Conservation (phyloP, 2,329 filamentous ascomycete genomes). For the Aureobasidium sp. region DNA sequence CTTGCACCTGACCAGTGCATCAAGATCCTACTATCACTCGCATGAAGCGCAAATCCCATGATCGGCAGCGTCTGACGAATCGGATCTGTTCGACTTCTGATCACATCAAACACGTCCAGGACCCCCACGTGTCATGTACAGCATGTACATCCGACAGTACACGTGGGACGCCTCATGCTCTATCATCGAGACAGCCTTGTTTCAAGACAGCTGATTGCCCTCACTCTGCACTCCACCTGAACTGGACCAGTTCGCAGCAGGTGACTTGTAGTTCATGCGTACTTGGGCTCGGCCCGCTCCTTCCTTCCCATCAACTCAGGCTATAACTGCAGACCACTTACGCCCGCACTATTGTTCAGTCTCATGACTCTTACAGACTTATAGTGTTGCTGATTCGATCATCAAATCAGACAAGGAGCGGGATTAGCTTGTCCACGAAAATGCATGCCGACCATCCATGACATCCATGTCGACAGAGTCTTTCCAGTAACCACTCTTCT, state of each 20-base stretch:
- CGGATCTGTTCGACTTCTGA: background rate
- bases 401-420: background rate
- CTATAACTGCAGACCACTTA: background rate
- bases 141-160: background rate
- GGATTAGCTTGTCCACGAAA: too few relatives aligned
- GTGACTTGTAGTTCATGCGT: background rate
- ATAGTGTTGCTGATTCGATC: background rate
- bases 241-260: background rate
- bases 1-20: background rate
- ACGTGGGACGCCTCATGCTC: background rate
- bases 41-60: background rate
- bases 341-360: background rate
- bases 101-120: background rate
- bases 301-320: background rate
- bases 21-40: background rate
- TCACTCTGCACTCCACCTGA: background rate
- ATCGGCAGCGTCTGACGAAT: background rate
- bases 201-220: background rate
- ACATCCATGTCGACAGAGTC: too few relatives aligned
- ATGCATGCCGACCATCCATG: too few relatives aligned
- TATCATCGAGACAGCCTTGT: background rate
- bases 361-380: background rate
- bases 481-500: too few relatives aligned
- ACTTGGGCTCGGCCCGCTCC: background rate
- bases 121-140: background rate